These are phyloP conservation scores for Sugiyamaella novakii DNA, from an alignment of 1,139 yeast genomes.

Conservation along the genomic window DNA sequence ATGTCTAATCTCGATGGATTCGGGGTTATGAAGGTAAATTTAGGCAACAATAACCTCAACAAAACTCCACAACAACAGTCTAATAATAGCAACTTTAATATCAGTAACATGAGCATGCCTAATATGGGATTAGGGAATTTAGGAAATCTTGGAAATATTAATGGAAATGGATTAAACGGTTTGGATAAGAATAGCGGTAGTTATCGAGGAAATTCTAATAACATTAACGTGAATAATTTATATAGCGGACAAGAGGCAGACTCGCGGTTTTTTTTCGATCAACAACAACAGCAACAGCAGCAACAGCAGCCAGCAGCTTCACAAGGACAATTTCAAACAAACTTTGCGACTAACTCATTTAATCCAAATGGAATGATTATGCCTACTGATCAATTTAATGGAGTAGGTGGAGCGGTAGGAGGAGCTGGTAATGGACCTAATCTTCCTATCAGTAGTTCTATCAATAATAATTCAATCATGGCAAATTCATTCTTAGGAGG, in stretches of 20 bases:
- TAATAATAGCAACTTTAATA: constrained; percentile 14
- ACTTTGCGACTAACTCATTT: constrained; percentile 5
- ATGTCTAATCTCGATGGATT: constrained; percentile 26
- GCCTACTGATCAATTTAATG: constrained; percentile 12
- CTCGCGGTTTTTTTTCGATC: constrained; percentile 16
- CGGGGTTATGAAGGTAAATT: constrained; percentile 26
- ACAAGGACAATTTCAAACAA: constrained; percentile 8
- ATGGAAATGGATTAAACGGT: constrained; percentile 16
- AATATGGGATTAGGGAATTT: constrained; percentile 14
- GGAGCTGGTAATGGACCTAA: constrained; percentile 8
- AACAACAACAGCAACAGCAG: constrained; percentile 21
- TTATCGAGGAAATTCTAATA: neutral
- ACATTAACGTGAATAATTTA: constrained; percentile 10
- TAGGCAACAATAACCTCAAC: constrained; percentile 15
- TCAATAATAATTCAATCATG: neutral
- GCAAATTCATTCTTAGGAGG: constrained; percentile 2
- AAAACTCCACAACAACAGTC: constrained; percentile 4
- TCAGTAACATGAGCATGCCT: constrained; percentile 16
- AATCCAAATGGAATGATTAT: constrained; percentile 12
- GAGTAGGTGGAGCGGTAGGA: constrained; percentile 1
- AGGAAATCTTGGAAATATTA: constrained; percentile 3
- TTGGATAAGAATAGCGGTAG: constrained; percentile 9
- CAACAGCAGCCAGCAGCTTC: constrained; percentile 15
- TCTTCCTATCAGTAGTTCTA: neutral
- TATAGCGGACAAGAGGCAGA: constrained; percentile 17